A percentile compares a stretch with the other conserved stretches of the same genome.
Conservation (phyloP, 352 stramenopile genomes). For the Chrysophaeum taylorii region DNA sequence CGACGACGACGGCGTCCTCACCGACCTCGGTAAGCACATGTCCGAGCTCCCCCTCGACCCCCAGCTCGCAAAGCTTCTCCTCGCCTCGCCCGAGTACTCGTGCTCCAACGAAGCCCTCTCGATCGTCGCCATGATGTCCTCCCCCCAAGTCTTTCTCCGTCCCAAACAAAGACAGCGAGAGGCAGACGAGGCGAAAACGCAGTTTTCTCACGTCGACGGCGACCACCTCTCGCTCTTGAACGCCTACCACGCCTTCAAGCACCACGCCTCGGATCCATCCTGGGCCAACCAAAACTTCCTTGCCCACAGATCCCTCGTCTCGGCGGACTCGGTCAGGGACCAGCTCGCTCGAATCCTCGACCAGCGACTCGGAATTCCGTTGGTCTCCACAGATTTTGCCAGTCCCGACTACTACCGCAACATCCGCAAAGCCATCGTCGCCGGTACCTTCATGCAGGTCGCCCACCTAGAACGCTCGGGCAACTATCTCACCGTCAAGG, state of each 20-base stretch:
- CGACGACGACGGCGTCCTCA: constrained; percentile 92
- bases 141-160: constrained; percentile 85
- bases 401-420: constrained; percentile 31
- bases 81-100: constrained; percentile 82
- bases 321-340: constrained; percentile 82
- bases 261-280: constrained; percentile 55
- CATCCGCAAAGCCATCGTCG: constrained; percentile 65
- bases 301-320: constrained; percentile 81
- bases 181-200: constrained; percentile 89
- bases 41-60: constrained; percentile 91
- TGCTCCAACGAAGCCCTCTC: constrained; percentile 91
- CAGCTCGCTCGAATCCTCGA: constrained; percentile 78
- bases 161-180: constrained; percentile 88
- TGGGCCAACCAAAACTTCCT: constrained; percentile 98
- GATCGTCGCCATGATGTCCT: constrained; percentile 92
- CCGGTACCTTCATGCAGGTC: constrained; percentile 96
- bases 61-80: constrained; percentile 91
- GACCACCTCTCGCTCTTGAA: constrained; percentile 97
- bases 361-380: constrained; percentile 55
- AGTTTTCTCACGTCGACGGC: constrained; percentile 85
- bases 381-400: constrained; percentile 42
- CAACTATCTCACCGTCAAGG: constrained; percentile 97
- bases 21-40: constrained; percentile 72
- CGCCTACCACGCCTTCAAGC: constrained; percentile 93
- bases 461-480: constrained; percentile 72